Base-by-base conservation (phyloP, 2,329 filamentous ascomycete genomes). In the Thielaviopsis populi region DNA sequence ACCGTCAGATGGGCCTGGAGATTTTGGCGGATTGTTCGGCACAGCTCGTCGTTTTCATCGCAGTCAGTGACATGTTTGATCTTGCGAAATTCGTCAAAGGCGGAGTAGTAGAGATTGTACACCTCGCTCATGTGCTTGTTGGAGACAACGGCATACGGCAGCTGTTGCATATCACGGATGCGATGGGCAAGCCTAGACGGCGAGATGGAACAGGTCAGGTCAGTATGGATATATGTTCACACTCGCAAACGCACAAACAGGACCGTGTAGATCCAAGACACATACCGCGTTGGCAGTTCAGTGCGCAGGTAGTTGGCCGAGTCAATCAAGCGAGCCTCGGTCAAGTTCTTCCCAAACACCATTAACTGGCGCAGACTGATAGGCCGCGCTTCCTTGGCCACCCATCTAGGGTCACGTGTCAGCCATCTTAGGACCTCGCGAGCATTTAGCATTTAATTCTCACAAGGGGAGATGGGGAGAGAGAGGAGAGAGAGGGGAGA, bases 241-340 rank as follows among this genome's bases (percentile, higher is more conserved):
- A 48, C 27, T 5, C 65, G 30, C 15, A 41, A 37, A n/a, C 10
- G 30, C 50, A 22, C 50, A 30, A 3, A 19, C 11, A 37, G 5
- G 2, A 17, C 5, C 7, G 27, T 19, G 24, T 37, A 33, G 3
- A 37, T 56, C 13, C 50, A 27, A 24, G 50, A 19, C 37, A 62
- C 75, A 66, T 73, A 87, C 86, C 88, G 83, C 6, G 88, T 94
- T 6, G 92, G 92, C 62, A 99, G 82, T 77, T 99, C 94, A 4
- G 91, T 91, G 65, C 94, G 88, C 62, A 97, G 91, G 78, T 99
- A 99, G 75, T 99, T 99, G 67, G 94, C 94, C 53, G 91, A 96
- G 75, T 89, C 91, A 69, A 99, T 83, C 67, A 99, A 80, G 65
- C 95, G 86, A 61, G 85, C 81, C 75, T 97, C 91, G 59, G 91